Evolutionary conservation across 1,284 basidiomycete species (phyloP).

Genomic region (Erythrobasidium hasegawianum): DNA sequence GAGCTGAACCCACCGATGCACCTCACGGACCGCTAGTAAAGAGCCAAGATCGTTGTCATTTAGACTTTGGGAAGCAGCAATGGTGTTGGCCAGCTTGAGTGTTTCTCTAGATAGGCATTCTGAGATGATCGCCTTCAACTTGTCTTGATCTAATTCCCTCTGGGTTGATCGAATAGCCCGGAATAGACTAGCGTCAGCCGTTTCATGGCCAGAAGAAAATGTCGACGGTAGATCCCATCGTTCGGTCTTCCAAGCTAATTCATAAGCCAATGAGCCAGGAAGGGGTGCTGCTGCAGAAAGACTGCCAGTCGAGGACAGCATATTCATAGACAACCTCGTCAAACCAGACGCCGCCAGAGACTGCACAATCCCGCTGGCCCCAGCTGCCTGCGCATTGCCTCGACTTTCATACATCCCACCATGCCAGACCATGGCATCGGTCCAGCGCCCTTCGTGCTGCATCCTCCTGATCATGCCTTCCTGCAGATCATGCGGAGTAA

Average conservation of each 20-base stretch:
- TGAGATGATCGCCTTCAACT: too few species aligned
- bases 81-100: too few species aligned
- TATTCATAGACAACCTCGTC: slow-evolving; percentile 57
- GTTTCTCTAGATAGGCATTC: too few species aligned
- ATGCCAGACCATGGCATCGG: slow-evolving; percentile 82
- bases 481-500: slow-evolving; percentile 68
- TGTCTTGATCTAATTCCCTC: neutral
- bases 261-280: slow-evolving; percentile 53
- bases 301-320: slow-evolving; percentile 53
- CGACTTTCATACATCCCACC: slow-evolving; percentile 69
- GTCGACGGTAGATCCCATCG: slow-evolving; percentile 83
- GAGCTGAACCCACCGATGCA: too few species aligned
- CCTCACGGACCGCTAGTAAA: too few species aligned
- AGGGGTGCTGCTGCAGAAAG: slow-evolving; percentile 45
- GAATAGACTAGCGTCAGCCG: slow-evolving; percentile 56
- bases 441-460: slow-evolving; percentile 88
- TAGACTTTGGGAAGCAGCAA: too few species aligned
- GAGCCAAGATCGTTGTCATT: too few species aligned
- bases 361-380: slow-evolving; percentile 57
- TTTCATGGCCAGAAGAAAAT: slow-evolving; percentile 48
- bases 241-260: slow-evolving; percentile 81
- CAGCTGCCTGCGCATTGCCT: slow-evolving; percentile 37
- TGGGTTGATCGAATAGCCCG: slow-evolving; percentile 66
- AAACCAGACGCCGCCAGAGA: slow-evolving; percentile 85
- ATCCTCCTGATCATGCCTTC: slow-evolving; percentile 76